These are phyloP conservation scores for Aspergillus clavatus DNA, from an alignment of 2,329 filamentous ascomycete species.

Conservation along the genomic window DNA sequence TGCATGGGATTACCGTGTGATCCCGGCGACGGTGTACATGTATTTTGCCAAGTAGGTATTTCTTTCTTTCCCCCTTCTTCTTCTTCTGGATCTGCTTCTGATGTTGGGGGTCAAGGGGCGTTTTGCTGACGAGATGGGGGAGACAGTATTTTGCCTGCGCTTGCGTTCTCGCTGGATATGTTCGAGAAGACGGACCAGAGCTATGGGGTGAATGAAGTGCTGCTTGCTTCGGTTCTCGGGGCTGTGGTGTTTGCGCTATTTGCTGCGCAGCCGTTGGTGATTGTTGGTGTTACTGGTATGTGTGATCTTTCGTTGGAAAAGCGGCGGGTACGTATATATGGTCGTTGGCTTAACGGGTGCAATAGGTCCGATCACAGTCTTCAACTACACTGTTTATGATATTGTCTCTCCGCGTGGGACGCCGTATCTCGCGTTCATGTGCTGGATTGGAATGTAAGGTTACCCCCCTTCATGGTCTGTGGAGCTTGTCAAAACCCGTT, in stretches of 20 bases:
- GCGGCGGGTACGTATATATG: neutral
- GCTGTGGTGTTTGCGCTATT: conserved; percentile 75
- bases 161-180: conserved; percentile 91
- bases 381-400: conserved; percentile 90
- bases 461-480: neutral
- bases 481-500: neutral
- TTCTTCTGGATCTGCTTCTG: no score
- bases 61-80: no score
- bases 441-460: conserved; percentile 75
- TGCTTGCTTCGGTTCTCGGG: conserved; percentile 79
- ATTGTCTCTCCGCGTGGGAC: conserved; percentile 74
- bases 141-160: conserved; percentile 71
- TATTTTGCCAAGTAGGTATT: conserved; percentile 79
- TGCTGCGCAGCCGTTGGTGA: conserved; percentile 79
- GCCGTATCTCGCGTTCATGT: conserved; percentile 86
- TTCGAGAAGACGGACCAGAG: conserved; percentile 79
- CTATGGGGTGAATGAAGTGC: conserved; percentile 85
- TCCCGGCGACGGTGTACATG: conserved; percentile 87
- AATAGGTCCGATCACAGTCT: conserved; percentile 84
- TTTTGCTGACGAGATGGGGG: conserved; percentile 10
- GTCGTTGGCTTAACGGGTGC: neutral
- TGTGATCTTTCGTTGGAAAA: neutral
- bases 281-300: conserved; percentile 77
- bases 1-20: conserved; percentile 84
- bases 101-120: neutral